Evolutionary conservation across 257 asterid species (phyloP).

Genomic region (Nicotiana tomentosiformis): DNA sequence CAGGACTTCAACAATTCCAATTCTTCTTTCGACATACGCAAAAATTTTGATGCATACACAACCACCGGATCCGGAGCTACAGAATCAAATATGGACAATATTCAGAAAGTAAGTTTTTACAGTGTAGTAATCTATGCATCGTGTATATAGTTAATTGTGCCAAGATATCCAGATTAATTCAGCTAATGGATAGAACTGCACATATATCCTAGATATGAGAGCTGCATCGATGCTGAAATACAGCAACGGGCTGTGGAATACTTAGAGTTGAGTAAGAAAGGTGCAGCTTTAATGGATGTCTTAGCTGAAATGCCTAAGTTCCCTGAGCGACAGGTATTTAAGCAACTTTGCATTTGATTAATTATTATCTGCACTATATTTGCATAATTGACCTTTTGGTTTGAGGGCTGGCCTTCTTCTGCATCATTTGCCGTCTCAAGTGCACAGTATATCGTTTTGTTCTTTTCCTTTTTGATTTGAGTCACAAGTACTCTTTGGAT

Average conservation of each 20-base stretch:
- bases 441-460: not conserved
- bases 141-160: constrained; percentile 3
- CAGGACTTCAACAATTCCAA: constrained; percentile 85
- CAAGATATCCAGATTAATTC: constrained; percentile 9
- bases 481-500: constrained; percentile 19
- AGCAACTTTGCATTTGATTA: not conserved
- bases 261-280: constrained; percentile 80
- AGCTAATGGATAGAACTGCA: constrained; percentile 5
- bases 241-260: constrained; percentile 96
- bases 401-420: constrained; percentile 15
- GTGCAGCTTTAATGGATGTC: constrained; percentile 76
- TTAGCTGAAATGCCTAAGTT: constrained; percentile 98
- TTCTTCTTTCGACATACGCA: constrained; percentile 90
- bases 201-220: constrained; percentile 60
- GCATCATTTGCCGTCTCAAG: not conserved
- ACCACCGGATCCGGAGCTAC: constrained; percentile 81
- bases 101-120: constrained; percentile 54
- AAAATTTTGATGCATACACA: constrained; percentile 92
- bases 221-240: constrained; percentile 90
- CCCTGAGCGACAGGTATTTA: constrained; percentile 85
- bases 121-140: not conserved
- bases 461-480: not conserved
- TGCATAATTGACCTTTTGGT: constrained; percentile 10
- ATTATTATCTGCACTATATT: not conserved
- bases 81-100: constrained; percentile 71